A percentile compares a stretch with the other conserved stretches of the same genome.
Evolutionary conservation across 169 alveolate genomes (phyloP).

Genomic region (Eimeria sp.): DNA sequence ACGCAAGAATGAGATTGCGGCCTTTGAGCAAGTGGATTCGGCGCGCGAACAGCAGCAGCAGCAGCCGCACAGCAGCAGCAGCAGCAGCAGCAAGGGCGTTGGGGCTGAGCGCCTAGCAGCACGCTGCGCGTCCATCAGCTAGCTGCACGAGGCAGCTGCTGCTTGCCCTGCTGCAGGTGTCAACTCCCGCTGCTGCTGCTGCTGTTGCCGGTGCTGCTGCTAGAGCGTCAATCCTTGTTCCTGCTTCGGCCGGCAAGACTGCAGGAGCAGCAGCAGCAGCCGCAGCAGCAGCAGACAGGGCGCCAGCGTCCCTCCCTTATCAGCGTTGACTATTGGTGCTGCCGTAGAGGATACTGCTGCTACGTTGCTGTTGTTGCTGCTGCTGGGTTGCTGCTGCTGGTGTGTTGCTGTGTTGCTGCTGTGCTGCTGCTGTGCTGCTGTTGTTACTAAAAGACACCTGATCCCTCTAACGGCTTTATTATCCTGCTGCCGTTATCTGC

Average conservation of each 20-base stretch:
- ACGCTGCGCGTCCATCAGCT: conserved; percentile 6
- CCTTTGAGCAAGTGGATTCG: not conserved
- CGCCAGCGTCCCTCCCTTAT: no score
- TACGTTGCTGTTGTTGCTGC: not conserved
- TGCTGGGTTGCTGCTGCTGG: not conserved
- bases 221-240: not conserved
- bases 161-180: conserved; percentile 10
- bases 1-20: not conserved
- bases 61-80: conserved; percentile 25
- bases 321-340: not conserved
- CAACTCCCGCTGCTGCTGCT: conserved; percentile 9
- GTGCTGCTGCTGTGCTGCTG: not conserved
- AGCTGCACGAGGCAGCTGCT: conserved; percentile 21
- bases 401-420: conserved; percentile 10
- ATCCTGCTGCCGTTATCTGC: not conserved
- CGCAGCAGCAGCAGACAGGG: not conserved
- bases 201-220: not conserved
- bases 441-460: not conserved
- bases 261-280: not conserved
- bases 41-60: not conserved
- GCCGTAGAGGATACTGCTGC: conserved; percentile 13
- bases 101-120: not conserved
- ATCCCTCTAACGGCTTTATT: not conserved
- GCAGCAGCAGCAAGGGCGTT: conserved; percentile 45
- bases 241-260: not conserved